Percentiles rank a stretch among this genome's conserved stretches.
phyloP scores from a whole-genome alignment of 345 rosid genomes.

The Streptanthus diversifolius region DNA sequence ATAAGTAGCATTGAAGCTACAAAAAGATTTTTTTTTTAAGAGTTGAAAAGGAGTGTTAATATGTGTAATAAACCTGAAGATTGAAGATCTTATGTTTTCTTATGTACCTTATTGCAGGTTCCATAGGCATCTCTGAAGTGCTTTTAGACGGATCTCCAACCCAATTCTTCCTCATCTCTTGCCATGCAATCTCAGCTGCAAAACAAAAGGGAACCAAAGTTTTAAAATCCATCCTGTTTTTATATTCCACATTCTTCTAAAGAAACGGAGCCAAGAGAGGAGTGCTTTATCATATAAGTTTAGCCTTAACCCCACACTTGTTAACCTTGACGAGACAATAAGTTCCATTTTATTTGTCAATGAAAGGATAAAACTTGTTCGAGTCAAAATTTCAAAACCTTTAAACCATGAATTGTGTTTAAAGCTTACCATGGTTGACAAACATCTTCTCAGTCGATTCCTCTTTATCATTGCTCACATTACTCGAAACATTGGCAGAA shows the following conservation, averaged over 20 bases:
- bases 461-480: constrained; percentile 6
- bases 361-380: not conserved
- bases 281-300: not conserved
- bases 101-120: constrained; percentile 29
- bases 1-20: constrained; percentile 38
- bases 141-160: constrained; percentile 34
- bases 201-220: not conserved
- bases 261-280: not conserved
- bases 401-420: not conserved
- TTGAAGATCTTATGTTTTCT: not conserved
- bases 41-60: not conserved
- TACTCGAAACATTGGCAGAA: constrained; percentile 14
- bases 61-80: constrained; percentile 6
- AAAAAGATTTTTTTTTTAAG: not conserved
- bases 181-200: constrained; percentile 37
- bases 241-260: not conserved
- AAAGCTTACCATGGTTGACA: constrained; percentile 30
- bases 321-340: not conserved
- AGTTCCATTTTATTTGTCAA: not conserved
- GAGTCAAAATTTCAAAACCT: not conserved
- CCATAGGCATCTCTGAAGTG: constrained; percentile 26
- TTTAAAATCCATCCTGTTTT: not conserved
- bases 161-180: constrained; percentile 37
- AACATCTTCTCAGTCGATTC: constrained; percentile 7
- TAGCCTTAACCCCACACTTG: not conserved